Conservation (phyloP, 495 filamentous ascomycete genomes). For the Parmelia sp. region DNA sequence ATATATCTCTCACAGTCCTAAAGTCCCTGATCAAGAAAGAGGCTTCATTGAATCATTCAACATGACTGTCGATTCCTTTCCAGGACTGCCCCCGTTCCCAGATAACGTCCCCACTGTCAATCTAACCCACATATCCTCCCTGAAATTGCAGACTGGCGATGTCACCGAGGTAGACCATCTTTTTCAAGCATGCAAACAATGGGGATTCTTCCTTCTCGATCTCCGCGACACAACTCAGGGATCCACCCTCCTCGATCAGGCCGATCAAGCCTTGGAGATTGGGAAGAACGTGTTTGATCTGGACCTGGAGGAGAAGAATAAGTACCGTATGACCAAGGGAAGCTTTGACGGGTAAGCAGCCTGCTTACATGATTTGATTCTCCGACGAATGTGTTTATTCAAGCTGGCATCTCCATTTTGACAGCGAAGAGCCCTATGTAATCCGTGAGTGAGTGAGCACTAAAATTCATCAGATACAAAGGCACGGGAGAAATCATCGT, state of each 20-base stretch:
- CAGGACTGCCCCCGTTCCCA: not conserved
- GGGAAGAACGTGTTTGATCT: not conserved
- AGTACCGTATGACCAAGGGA: not conserved
- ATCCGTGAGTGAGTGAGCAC: not conserved
- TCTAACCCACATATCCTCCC: not conserved
- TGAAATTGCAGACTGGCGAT: not conserved
- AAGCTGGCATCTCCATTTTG: not conserved
- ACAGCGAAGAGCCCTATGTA: not conserved
- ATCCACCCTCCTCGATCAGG: not conserved
- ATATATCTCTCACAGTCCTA: too few relatives aligned
- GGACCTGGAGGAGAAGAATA: not conserved
- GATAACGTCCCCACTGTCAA: not conserved
- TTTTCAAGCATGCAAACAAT: not conserved
- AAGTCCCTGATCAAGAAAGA: too few relatives aligned
- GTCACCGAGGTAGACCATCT: not conserved
- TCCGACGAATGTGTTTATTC: not conserved
- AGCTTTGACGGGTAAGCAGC: not conserved
- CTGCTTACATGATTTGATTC: not conserved
- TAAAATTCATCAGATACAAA: not conserved
- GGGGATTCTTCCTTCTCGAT: not conserved
- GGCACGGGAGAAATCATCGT: not conserved
- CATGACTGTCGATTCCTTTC: not conserved
- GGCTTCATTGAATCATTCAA: too few relatives aligned
- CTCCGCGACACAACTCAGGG: not conserved
- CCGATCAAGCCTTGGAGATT: not conserved